Evolutionary conservation across 345 rosid genomes (phyloP), one percentile per base, ranked within the genome.

Genomic region (Citrus cavaleriei): DNA sequence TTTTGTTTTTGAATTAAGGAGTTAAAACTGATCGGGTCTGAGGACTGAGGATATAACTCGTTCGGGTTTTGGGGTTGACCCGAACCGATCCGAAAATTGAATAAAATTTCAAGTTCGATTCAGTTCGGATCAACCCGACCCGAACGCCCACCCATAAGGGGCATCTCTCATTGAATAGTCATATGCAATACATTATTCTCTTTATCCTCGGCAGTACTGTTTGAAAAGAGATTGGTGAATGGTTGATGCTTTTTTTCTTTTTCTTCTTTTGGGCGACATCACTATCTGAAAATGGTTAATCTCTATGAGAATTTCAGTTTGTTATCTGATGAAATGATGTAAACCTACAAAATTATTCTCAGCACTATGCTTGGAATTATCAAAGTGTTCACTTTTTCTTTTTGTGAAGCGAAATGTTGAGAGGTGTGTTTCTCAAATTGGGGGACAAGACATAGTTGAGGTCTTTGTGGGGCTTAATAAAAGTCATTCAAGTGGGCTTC

Each of bases 391-490:
- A 24, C 73, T 79, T 80, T 73, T 37, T 62, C 57, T 72, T 75
- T 72, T 80, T 61, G 22, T 13, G 32, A 67, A 18, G 25, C 51
- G 59, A 73, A 77, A 77, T 78, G 79, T 42, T 59, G 77, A 78
- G 77, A 77, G 30, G 13, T 75, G 73, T 61, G 62, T 70, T 84
- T 64, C 70, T 67, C 72, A 71, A 72, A 57, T 78, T 54, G 66
- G 86, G 82, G 73, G 78, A 81, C 84, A 81, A 79, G 77, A 78
- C 84, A 75, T 84, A 80, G 86, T 81, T 78, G 82, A 62, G 55
- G 55, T 34, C 75, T 78, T 73, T 77, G 81, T 72, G 80, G 75
- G 82, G 73, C 32, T 61, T n/a, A 60, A 68, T 1, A 19, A 82
- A 78, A 82, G 68, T 76, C 60, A 71, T 40, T 58, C 21, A 10